A percentile compares a stretch with the other conserved stretches of the same genome.
Evolutionary conservation across 306 rosid genomes (phyloP).

Genomic region (Trifolium pratense): DNA sequence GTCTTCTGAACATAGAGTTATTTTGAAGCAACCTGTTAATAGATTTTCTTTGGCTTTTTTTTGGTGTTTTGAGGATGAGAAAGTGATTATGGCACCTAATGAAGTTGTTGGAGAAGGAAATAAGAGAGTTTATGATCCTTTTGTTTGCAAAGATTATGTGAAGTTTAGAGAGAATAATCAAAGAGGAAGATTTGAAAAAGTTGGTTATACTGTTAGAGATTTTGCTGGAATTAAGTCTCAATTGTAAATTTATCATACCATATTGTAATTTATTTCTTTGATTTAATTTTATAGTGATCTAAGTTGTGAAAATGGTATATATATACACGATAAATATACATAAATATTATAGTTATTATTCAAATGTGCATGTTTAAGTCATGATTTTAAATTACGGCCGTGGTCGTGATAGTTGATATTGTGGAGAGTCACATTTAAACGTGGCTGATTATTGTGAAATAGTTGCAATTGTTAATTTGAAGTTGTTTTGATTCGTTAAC

Average conservation of each 20-base stretch:
- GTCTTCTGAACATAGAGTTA: conserved; percentile 90
- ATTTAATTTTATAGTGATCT: conserved; percentile 19
- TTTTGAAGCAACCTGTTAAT: conserved; percentile 59
- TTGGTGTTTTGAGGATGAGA: conserved; percentile 89
- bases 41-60: conserved; percentile 88
- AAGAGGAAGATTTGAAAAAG: conserved; percentile 86
- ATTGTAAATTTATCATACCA: conserved; percentile 36
- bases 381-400: not conserved
- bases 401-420: no score
- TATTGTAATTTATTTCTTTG: conserved; percentile 7
- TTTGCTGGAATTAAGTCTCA: conserved; percentile 68
- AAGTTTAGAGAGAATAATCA: conserved; percentile 84
- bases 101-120: conserved; percentile 74
- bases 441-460: not conserved
- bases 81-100: conserved; percentile 67
- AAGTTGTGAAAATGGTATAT: conserved; percentile 31
- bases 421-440: not conserved
- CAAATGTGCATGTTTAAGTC: conserved; percentile 2
- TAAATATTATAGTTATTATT: conserved; percentile 21
- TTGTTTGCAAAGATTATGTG: conserved; percentile 75
- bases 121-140: conserved; percentile 59
- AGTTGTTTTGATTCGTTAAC: no score
- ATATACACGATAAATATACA: conserved; percentile 28
- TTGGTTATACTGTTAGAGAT: conserved; percentile 83
- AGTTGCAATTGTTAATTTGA: not conserved